Base-by-base conservation (phyloP, 805 yeast genomes). In the Candida oleophila region DNA sequence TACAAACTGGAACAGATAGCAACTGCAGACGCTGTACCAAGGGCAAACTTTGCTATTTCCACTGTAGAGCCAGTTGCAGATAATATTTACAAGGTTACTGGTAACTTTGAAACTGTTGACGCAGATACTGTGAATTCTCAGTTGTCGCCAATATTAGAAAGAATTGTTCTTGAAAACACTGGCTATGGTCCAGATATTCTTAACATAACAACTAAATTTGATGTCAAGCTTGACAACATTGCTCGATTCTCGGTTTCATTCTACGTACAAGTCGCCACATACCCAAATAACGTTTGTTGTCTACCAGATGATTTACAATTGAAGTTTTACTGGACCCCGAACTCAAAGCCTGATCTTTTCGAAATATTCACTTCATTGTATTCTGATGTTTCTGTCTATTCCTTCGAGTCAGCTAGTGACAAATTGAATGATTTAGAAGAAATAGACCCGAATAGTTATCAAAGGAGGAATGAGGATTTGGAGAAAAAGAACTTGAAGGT, bases 241-340 rank as follows among this genome's bases (percentile, higher is more conserved):
- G 49, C 52, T 30, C 40, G 55, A 45, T 60, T 64, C 62, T 47
- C 62, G 28, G 53, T 56, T 22, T 43, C 57, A 15, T 47, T 62
- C 37, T 36, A 55, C 7, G 52, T 60, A 16, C 47, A 55, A 41
- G 59, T 64, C 34, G 46, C 46, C 16, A 43, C 32, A 35, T 41
- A 50, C 16, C 39, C 39, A 20, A 37, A 47, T 16, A 54, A 53
- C 35, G 49, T 51, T 44, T 57, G 58, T 52, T 60, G 65, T 53
- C 57, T 62, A 41, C 66, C 65, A 19, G 45, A 49, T 33, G 52
- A 48, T 37, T 60, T 61, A 47, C 47, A 48, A 12, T 55, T 61
- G 41, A 33, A 47, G 19, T 46, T 43, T 44, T 45, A 53, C 36
- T 49, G 39, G 39, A 9, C 9, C 12, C 14, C 14, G 5, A 11